Base-by-base conservation (phyloP, 768 basidiomycete species). In the Stropharia rugosoannulata region DNA sequence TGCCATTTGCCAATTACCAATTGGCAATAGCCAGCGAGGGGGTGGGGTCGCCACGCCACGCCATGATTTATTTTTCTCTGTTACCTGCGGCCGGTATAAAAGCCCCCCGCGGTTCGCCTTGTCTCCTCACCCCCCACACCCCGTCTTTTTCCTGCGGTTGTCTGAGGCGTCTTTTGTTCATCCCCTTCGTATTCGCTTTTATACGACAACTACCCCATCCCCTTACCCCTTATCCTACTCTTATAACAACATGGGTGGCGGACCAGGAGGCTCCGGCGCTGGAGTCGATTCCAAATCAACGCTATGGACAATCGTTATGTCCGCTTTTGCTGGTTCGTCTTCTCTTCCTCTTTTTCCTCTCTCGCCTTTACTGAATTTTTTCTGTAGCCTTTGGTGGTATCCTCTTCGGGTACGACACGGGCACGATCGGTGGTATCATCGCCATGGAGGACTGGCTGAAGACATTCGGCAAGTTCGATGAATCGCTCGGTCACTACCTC, bases 391-490 rank as follows among this genome's bases (percentile, higher is more conserved):
- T 37, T 19, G 10, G 29, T 35, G 6, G 47, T 13, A 35, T 44
- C n/a, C 16, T 29, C 12, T n/a, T 32, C 6, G 63, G 64, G 51
- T 93, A 90, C 70, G 90, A 93, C 71, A 90, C 91, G 38, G 92
- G 92, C 62, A 82, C 81, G 61, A 93, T 93, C 73, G 82, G 81
- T 59, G 92, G 91, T 69, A 74, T 90, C 64, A 83, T 80, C 49
- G 81, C 76, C 50, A 89, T 89, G 81, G 58, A 75, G 60, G 73
- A 85, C 42, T 83, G 82, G 77, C 68, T 86, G 53, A 41, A 73
- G 41, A 75, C 76, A 1, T 85, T 84, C 57, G 83, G 80, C 35
- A 60, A 59, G 25, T 62, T 59, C 38, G 62, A 65, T 18, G 18
- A 57, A 5, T 42, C 50, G 10, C 55, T 62, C 16, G 63, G 61